phyloP scores from a whole-genome alignment of 768 basidiomycete species.

The Cubamyces sp. region DNA sequence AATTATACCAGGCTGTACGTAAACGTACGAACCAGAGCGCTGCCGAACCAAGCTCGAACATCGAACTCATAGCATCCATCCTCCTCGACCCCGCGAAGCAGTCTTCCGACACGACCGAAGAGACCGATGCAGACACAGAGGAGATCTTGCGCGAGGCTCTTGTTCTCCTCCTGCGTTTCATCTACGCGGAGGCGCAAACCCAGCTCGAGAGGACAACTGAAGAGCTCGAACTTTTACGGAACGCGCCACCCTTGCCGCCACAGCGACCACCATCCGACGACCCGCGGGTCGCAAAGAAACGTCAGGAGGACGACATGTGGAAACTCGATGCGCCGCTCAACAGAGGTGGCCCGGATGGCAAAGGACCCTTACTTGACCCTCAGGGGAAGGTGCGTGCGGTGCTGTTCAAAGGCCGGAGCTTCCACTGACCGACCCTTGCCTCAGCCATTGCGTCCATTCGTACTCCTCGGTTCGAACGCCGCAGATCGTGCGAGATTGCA shows the following conservation, averaged over 20 bases:
- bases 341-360: constrained; percentile 43
- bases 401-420: not conserved
- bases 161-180: constrained; percentile 72
- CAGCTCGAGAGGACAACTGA: constrained; percentile 71
- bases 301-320: constrained; percentile 65
- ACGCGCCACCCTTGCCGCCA: constrained; percentile 50
- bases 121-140: constrained; percentile 62
- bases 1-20: constrained; percentile 48
- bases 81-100: constrained; percentile 43
- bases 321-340: constrained; percentile 60
- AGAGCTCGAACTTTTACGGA: constrained; percentile 70
- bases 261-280: constrained; percentile 36
- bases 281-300: constrained; percentile 44
- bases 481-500: constrained; percentile 73
- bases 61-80: constrained; percentile 67
- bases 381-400: constrained; percentile 69
- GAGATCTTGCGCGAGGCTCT: constrained; percentile 68
- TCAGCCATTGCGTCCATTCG: constrained; percentile 90
- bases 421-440: not conserved
- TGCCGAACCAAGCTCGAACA: constrained; percentile 47
- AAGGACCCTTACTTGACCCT: constrained; percentile 72
- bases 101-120: constrained; percentile 42
- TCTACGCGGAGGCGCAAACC: constrained; percentile 68
- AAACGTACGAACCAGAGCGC: constrained; percentile 53
- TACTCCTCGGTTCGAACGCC: constrained; percentile 77